Evolutionary conservation across 2,329 filamentous ascomycete genomes (phyloP).

Genomic region (Paecilomyces variotii): DNA sequence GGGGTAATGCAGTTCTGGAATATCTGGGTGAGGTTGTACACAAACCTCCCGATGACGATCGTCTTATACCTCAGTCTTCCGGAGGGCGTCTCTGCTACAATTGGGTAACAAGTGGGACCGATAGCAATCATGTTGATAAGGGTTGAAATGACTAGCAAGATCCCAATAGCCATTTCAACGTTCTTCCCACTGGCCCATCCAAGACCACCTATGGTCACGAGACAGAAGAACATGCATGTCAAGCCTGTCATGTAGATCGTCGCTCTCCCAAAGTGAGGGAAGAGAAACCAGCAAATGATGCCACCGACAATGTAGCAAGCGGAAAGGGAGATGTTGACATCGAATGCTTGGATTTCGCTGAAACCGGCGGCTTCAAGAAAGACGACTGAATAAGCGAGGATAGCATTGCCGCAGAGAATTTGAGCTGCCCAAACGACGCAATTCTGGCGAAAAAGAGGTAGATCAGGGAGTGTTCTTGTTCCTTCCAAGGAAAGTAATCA

Average conservation of each 20-base stretch:
- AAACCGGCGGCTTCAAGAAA: slow-evolving; percentile 36
- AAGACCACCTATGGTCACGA: slow-evolving; percentile 27
- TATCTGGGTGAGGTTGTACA: slow-evolving; percentile 44
- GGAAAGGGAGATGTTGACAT: slow-evolving; percentile 34
- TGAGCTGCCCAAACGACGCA: slow-evolving; percentile 35
- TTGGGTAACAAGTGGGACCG: slow-evolving; percentile 46
- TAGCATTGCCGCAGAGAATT: slow-evolving; percentile 30
- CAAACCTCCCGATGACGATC: slow-evolving; percentile 36
- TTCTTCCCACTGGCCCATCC: slow-evolving; percentile 15
- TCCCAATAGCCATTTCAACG: slow-evolving; percentile 24
- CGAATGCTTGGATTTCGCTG: slow-evolving; percentile 27
- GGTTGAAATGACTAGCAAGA: slow-evolving; percentile 44
- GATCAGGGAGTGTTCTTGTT: neutral
- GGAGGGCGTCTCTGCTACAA: slow-evolving; percentile 47
- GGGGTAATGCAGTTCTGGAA: slow-evolving; percentile 30
- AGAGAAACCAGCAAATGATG: slow-evolving; percentile 34
- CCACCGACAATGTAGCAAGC: slow-evolving; percentile 35
- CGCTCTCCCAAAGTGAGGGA: slow-evolving; percentile 32
- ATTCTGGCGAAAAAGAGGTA: slow-evolving; percentile 12
- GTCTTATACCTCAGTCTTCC: slow-evolving; percentile 43
- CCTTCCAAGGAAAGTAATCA: neutral
- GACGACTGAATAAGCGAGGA: slow-evolving; percentile 30
- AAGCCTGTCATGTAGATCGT: slow-evolving; percentile 37
- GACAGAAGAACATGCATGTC: slow-evolving; percentile 31
- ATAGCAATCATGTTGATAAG: slow-evolving; percentile 48